These are phyloP conservation scores for Trametes sp. DNA, from an alignment of 1,284 basidiomycete species.

Conservation along the genomic window DNA sequence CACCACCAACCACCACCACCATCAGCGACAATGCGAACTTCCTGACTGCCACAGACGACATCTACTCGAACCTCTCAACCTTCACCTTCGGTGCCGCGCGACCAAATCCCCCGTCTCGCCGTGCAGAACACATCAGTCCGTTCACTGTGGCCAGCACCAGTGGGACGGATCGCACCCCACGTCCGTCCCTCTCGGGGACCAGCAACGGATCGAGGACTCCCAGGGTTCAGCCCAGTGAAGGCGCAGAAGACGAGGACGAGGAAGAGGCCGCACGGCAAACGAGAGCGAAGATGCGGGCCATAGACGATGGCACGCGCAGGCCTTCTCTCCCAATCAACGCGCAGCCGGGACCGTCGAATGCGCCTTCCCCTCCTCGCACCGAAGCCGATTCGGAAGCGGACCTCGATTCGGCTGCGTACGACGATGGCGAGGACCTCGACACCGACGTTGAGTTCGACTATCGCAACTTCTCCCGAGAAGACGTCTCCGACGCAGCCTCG, in stretches of 20 bases:
- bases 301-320: slow-evolving; percentile 54
- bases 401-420: slow-evolving; percentile 34
- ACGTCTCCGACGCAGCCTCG: slow-evolving; percentile 54
- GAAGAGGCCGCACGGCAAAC: slow-evolving; percentile 42
- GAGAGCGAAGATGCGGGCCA: slow-evolving; percentile 55
- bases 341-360: slow-evolving; percentile 23
- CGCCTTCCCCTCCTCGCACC: slow-evolving; percentile 20
- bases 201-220: slow-evolving; percentile 34
- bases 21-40: slow-evolving; percentile 24
- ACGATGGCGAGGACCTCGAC: slow-evolving; percentile 42
- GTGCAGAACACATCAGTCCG: slow-evolving; percentile 41
- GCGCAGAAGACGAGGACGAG: slow-evolving; percentile 44
- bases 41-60: slow-evolving; percentile 40
- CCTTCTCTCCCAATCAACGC: slow-evolving; percentile 52
- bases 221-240: slow-evolving; percentile 28
- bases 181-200: slow-evolving; percentile 45
- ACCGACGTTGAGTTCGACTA: slow-evolving; percentile 49
- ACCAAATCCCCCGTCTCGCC: slow-evolving; percentile 31
- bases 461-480: slow-evolving; percentile 31
- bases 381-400: slow-evolving; percentile 32
- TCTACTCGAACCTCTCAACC: slow-evolving; percentile 47
- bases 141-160: slow-evolving; percentile 37
- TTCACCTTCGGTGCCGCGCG: slow-evolving; percentile 50
- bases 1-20: slow-evolving; percentile 26
- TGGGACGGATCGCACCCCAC: slow-evolving; percentile 46